phyloP scores from a whole-genome alignment of 495 filamentous ascomycete genomes.

The Pyronema omphalodes region DNA sequence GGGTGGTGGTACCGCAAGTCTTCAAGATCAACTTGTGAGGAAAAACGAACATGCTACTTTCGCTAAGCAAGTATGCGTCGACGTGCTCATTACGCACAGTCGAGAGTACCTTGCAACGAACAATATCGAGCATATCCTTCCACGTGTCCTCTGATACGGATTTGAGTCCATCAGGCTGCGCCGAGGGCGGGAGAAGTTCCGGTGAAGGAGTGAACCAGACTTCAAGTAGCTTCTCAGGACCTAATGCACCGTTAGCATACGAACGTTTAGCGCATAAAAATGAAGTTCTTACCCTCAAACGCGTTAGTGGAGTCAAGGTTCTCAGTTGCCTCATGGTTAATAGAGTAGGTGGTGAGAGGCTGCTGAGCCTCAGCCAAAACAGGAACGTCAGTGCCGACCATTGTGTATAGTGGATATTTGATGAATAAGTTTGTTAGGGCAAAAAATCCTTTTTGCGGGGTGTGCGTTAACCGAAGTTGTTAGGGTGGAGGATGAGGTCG shows the following conservation, averaged over 20 bases:
- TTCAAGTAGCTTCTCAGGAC: slow-evolving; percentile 94
- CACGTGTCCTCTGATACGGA: slow-evolving; percentile 64
- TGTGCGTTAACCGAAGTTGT: slow-evolving; percentile 36
- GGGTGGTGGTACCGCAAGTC: slow-evolving; percentile 94
- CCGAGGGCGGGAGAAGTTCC: slow-evolving; percentile 46
- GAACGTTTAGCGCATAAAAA: not conserved
- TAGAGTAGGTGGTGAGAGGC: slow-evolving; percentile 33
- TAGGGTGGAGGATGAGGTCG: slow-evolving; percentile 30
- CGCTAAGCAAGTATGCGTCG: slow-evolving; percentile 92
- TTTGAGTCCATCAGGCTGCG: slow-evolving; percentile 65
- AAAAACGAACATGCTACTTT: slow-evolving; percentile 99
- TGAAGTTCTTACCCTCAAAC: slow-evolving; percentile 57
- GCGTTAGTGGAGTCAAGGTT: slow-evolving; percentile 93
- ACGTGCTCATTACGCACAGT: slow-evolving; percentile 86
- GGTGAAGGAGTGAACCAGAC: slow-evolving; percentile 91
- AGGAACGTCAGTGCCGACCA: slow-evolving; percentile 10
- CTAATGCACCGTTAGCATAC: slow-evolving; percentile 40
- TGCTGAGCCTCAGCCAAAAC: slow-evolving; percentile 48
- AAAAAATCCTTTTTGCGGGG: slow-evolving; percentile 38
- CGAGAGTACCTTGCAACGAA: slow-evolving; percentile 96
- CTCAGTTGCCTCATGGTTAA: slow-evolving; percentile 87
- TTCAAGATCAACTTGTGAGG: slow-evolving; percentile 97
- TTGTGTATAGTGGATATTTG: slow-evolving; percentile 27
- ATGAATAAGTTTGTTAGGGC: not conserved
- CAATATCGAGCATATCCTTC: slow-evolving; percentile 93